Conservation (phyloP, 2,329 filamentous ascomycete genomes). For the Aspergillus spinulosporus region DNA sequence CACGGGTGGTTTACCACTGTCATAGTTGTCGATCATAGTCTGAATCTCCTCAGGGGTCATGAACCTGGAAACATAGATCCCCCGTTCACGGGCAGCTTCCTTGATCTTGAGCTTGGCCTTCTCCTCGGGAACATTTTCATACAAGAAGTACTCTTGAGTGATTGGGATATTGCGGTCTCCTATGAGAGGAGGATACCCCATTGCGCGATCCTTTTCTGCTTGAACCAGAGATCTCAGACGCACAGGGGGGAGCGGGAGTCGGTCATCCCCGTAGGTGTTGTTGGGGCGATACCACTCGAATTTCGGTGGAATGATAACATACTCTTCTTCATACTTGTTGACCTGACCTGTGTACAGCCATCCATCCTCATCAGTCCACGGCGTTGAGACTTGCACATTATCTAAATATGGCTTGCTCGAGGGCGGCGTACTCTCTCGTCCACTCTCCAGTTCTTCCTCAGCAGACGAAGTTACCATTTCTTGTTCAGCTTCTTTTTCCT, state of each 20-base stretch:
- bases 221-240: constrained; percentile 31
- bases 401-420: constrained; percentile 19
- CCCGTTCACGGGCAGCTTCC: constrained; percentile 24
- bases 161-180: constrained; percentile 35
- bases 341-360: constrained; percentile 33
- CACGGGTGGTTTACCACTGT: constrained; percentile 8
- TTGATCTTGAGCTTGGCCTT: constrained; percentile 24
- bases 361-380: constrained; percentile 32
- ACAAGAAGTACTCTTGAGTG: constrained; percentile 20
- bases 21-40: constrained; percentile 22
- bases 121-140: constrained; percentile 30
- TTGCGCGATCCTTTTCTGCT: constrained; percentile 31
- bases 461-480: neutral
- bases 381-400: constrained; percentile 21
- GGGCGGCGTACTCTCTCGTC: constrained; percentile 19
- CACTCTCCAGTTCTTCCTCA: constrained; percentile 2
- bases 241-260: constrained; percentile 29
- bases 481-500: neutral
- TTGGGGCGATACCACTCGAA: constrained; percentile 29
- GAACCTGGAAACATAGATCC: constrained; percentile 22
- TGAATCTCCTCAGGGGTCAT: constrained; percentile 23
- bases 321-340: constrained; percentile 33
- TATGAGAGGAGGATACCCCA: constrained; percentile 33
- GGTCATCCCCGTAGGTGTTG: constrained; percentile 30
- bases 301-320: constrained; percentile 25